A percentile compares a stretch with the other conserved stretches of the same genome.
These are phyloP conservation scores for Chaetomium olivaceum DNA, from an alignment of 2,329 filamentous ascomycete genomes.

Conservation along the genomic window DNA sequence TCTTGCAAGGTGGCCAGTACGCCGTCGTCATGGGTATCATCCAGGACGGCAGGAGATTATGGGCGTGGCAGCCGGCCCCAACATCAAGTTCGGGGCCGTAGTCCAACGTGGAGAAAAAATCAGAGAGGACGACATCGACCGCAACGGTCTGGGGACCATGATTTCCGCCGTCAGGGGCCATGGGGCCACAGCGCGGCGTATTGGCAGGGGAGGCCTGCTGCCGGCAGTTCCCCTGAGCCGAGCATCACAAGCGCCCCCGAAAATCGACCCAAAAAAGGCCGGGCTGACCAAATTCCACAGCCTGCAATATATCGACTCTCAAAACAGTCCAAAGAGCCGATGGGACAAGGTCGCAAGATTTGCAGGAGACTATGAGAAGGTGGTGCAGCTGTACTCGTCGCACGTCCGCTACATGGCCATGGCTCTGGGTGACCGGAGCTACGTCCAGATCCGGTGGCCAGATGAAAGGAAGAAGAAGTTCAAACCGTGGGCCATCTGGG, in stretches of 20 bases:
- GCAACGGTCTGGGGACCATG: background rate
- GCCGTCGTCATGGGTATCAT: conserved; percentile 26
- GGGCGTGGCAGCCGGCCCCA: background rate
- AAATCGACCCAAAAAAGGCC: background rate
- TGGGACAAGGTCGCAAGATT: background rate
- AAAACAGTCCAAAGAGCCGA: background rate
- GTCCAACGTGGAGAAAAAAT: background rate
- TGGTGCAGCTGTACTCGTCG: conserved; percentile 26
- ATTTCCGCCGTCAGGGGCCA: background rate
- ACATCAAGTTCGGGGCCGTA: background rate
- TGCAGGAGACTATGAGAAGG: background rate
- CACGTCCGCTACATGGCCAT: conserved; percentile 31
- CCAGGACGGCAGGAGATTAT: background rate
- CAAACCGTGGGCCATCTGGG: conserved; percentile 26
- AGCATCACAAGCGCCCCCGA: background rate
- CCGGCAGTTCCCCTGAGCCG: background rate
- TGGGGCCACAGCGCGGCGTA: background rate
- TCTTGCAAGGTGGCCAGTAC: conserved; percentile 27
- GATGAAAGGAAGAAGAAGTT: background rate
- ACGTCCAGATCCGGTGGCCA: conserved; percentile 26
- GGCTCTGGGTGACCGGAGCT: conserved; percentile 24
- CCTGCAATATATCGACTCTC: background rate
- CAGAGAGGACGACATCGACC: background rate
- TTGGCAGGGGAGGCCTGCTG: background rate
- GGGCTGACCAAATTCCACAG: background rate